phyloP scores from a whole-genome alignment of 331 rosid genomes.

The Prunus yedoensis region DNA sequence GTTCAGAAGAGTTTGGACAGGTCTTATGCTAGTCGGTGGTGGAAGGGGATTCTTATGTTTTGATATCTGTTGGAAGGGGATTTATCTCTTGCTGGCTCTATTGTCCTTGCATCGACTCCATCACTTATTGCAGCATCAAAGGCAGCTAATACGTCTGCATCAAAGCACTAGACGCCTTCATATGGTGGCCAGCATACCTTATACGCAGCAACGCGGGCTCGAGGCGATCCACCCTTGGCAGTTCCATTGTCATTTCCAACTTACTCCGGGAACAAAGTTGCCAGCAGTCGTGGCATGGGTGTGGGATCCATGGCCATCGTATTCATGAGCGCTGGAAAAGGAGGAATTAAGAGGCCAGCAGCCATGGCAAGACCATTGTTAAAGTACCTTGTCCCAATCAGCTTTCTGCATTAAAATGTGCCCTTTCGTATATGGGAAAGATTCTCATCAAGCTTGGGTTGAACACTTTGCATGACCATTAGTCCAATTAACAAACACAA shows the following conservation, averaged over 20 bases:
- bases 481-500: too few species aligned
- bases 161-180: slow-evolving; percentile 24
- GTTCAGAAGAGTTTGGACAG: too few species aligned
- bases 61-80: too few species aligned
- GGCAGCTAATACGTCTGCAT: slow-evolving; percentile 47
- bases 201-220: slow-evolving; percentile 55
- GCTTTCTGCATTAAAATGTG: slow-evolving; percentile 35
- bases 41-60: too few species aligned
- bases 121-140: slow-evolving; percentile 62
- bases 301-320: slow-evolving; percentile 53
- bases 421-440: not conserved
- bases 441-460: too few species aligned
- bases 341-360: slow-evolving; percentile 17
- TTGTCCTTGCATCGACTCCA: slow-evolving; percentile 40
- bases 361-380: slow-evolving; percentile 20
- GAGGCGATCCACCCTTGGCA: slow-evolving; percentile 62
- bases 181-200: slow-evolving; percentile 57
- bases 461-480: too few species aligned
- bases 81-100: too few species aligned
- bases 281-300: slow-evolving; percentile 57
- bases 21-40: too few species aligned
- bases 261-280: slow-evolving; percentile 26
- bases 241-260: slow-evolving; percentile 48
- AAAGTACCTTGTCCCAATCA: slow-evolving; percentile 56
- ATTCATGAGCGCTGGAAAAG: slow-evolving; percentile 36